Base-by-base conservation (phyloP, 495 filamentous ascomycete genomes). In the Xylaria intraflava region DNA sequence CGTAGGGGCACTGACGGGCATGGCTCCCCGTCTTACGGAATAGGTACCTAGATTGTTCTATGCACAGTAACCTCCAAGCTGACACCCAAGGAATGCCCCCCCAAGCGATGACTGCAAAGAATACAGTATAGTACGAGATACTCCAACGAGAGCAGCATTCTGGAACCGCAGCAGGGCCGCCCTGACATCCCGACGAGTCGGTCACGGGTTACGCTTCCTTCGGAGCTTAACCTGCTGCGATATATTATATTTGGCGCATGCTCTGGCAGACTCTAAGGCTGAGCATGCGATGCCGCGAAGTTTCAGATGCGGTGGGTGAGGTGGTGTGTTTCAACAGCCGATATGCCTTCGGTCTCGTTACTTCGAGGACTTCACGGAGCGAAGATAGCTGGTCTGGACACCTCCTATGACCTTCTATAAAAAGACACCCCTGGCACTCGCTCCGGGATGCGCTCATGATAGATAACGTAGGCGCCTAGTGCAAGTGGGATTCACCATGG, bases 181-280 rank as follows among this genome's bases (percentile, higher is more conserved):
- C 42, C n/a, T 26, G 29, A 19, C 49, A 33, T 45, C 50, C 50
- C 50, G 50, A 38, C 29, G 31, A 46, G 30, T 52, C 50, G 50
- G 50, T 45, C 31, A 52, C 50, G 50, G 31, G 20, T 45, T 23
- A 16, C 2, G 31, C 50, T 52, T 52, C 50, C 14, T 3, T 35
- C 30, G 29, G 9, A 10, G 7, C 9, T 4, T 23, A 22, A 27
- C n/a, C n/a, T n/a, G n/a, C n/a, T n/a, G n/a, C n/a, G n/a, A n/a
- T n/a, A n/a, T n/a, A n/a, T 10, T 11, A 27, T n/a, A 17, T 44
- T 22, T 35, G 29, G 16, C 22, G n/a, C 27, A 30, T 40, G n/a
- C 31, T 17, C 35, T 3, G 2, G 16, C 10, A 36, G 30, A 31
- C 40, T 22, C 22, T 36, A 16, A 41, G 19, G 30, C 49, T 45